phyloP scores from a whole-genome alignment of 306 rosid species.

The Hippophae rhamnoides region DNA sequence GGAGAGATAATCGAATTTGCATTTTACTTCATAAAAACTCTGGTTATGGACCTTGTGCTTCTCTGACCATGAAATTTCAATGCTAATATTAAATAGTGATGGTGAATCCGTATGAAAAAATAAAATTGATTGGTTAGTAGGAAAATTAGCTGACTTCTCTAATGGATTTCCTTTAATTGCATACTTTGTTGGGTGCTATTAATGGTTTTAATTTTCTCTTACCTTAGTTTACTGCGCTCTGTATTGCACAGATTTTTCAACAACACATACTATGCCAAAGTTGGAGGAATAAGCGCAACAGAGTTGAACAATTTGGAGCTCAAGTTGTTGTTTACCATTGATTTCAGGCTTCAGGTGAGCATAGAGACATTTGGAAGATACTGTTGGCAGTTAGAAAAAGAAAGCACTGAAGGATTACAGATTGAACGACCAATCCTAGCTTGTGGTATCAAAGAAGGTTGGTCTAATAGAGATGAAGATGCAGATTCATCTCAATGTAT shows the following conservation, averaged over 20 bases:
- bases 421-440: constrained; percentile 64
- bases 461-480: constrained; percentile 56
- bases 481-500: constrained; percentile 14
- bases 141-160: no score
- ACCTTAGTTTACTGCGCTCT: constrained; percentile 5
- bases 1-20: no score
- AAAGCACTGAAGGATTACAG: constrained; percentile 43
- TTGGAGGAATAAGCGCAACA: constrained; percentile 74
- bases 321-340: constrained; percentile 63
- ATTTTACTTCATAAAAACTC: no score
- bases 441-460: constrained; percentile 53
- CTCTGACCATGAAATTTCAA: no score
- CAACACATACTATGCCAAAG: constrained; percentile 93
- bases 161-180: no score
- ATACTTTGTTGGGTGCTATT: no score
- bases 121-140: no score
- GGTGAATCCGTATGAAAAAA: no score
- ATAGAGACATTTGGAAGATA: constrained; percentile 54
- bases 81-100: no score
- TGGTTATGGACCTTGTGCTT: no score
- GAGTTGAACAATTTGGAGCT: constrained; percentile 77
- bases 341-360: constrained; percentile 73
- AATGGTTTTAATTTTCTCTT: background rate
- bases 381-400: constrained; percentile 56
- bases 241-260: constrained; percentile 68